phyloP scores from a whole-genome alignment of 1,139 yeast species.

The Lodderomyces oxycetoniae region DNA sequence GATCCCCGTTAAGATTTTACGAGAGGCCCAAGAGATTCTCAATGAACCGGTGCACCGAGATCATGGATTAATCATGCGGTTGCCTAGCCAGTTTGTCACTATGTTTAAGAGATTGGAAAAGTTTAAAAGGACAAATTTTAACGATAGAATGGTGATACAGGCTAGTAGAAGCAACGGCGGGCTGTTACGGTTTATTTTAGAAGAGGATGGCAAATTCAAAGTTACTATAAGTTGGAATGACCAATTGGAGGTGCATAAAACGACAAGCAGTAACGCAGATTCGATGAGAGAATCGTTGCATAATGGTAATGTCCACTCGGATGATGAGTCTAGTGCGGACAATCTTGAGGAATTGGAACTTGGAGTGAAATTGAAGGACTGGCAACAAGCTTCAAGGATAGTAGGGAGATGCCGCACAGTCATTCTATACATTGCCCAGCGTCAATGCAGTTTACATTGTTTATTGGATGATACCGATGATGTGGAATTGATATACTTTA shows the following conservation, averaged over 20 bases:
- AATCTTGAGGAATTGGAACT: slow-evolving; percentile 30
- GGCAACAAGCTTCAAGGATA: slow-evolving; percentile 53
- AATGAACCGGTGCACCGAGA: slow-evolving; percentile 46
- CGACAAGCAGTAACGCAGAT: slow-evolving; percentile 20
- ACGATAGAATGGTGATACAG: slow-evolving; percentile 30
- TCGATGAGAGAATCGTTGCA: slow-evolving; percentile 18
- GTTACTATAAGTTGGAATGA: slow-evolving; percentile 59
- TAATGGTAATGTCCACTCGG: slow-evolving; percentile 2
- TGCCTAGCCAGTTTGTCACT: slow-evolving; percentile 45
- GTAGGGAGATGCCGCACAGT: slow-evolving; percentile 52
- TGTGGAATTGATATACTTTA: slow-evolving; percentile 52
- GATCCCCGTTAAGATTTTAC: slow-evolving; percentile 52
- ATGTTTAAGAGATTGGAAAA: slow-evolving; percentile 54
- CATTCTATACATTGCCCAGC: slow-evolving; percentile 45
- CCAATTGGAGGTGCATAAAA: slow-evolving; percentile 32
- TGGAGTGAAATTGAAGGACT: slow-evolving; percentile 46
- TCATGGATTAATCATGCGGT: slow-evolving; percentile 46
- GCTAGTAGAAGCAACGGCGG: slow-evolving; percentile 36
- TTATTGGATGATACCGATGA: slow-evolving; percentile 52
- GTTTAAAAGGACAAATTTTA: slow-evolving; percentile 37
- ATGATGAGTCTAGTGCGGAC: slow-evolving; percentile 14
- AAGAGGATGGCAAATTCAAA: slow-evolving; percentile 49
- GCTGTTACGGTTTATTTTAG: slow-evolving; percentile 44
- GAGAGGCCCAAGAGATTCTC: slow-evolving; percentile 39
- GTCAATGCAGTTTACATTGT: slow-evolving; percentile 53